These are phyloP conservation scores for Parastagonospora avenae DNA, from an alignment of 2,329 filamentous ascomycete species.

Conservation along the genomic window DNA sequence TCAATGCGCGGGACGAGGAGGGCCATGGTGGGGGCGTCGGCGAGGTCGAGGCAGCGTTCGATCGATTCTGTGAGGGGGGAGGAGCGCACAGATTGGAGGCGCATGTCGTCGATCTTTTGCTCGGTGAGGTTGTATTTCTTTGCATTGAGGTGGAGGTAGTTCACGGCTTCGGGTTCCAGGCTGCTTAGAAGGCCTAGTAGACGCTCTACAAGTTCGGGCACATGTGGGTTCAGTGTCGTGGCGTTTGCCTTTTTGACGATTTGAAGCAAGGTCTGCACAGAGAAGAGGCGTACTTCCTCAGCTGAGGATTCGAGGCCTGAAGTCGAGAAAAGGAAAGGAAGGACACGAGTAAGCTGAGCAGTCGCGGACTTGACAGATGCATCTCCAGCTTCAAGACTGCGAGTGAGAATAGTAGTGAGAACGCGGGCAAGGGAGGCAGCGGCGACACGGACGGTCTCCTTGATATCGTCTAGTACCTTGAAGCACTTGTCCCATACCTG, in stretches of 20 bases:
- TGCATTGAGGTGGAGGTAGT: conserved; percentile 90
- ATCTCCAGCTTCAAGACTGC: conserved; percentile 80
- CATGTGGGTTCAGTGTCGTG: conserved; percentile 77
- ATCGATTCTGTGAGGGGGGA: conserved; percentile 94
- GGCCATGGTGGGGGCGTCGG: conserved; percentile 79
- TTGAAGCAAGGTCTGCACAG: conserved; percentile 78
- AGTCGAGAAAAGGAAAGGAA: conserved; percentile 88
- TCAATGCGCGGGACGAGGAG: conserved; percentile 75
- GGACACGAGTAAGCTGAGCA: conserved; percentile 81
- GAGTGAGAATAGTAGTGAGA: conserved; percentile 82
- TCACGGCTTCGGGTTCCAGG: conserved; percentile 85
- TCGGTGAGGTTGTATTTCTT: conserved; percentile 82
- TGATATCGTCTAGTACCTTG: conserved; percentile 95
- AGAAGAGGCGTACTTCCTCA: conserved; percentile 83
- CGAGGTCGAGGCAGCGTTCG: conserved; percentile 81
- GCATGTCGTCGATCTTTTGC: conserved; percentile 86
- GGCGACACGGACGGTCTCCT: conserved; percentile 81
- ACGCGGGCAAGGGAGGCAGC: conserved; percentile 82
- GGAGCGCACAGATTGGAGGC: conserved; percentile 78
- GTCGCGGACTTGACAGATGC: conserved; percentile 68
- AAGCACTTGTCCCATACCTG: conserved; percentile 86
- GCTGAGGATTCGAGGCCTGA: conserved; percentile 88
- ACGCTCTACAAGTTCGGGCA: conserved; percentile 79
- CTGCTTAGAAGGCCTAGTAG: conserved; percentile 83
- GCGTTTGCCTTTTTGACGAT: conserved; percentile 86